Base-by-base conservation (phyloP, 345 rosid species). In the Trapa incisa region DNA sequence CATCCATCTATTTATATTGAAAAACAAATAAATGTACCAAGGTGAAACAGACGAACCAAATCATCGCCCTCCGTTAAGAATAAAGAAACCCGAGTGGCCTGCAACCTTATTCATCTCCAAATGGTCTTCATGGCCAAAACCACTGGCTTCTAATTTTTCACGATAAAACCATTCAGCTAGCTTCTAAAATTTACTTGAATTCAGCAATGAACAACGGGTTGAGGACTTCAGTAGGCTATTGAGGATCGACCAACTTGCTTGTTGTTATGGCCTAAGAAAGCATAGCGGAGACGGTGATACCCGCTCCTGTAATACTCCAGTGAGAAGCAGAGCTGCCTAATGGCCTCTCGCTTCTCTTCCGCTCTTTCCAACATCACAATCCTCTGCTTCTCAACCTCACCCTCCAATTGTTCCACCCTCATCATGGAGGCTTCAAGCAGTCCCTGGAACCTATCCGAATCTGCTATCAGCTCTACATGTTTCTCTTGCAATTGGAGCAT, bases 301-400 rank as follows among this genome's bases (percentile, higher is more conserved):
- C 71, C 73, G 50, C 75, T 79, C 74, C 79, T 81, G 62, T 85
- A 89, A 74, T 89, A 82, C 68, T 89, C 91, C 45, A 87, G 72
- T 1, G 93, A 82, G 66, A 81, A 77, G 75, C 96, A 87, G 29
- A 89, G 81, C 58, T 87, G 93, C 62, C 96, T 71, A 50, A 87
- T 87, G 1, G 85, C 96, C 72, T 87, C 91, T 72, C 89, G 71
- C 77, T 88, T 88, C 78, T 83, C 79, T 65, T 88, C 91, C 10
- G 83, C 91, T 53, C 84, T 70, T 67, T 86, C 95, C 52, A 67
- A 42, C 37, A 82, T 82, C 65, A 67, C 0, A 16, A 68, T 66
- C 70, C 76, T 81, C 39, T 78, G 83, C 75, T 50, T 83, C 77
- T 86, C 80, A 4, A 81, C 68, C 79, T 83, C 87, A 62, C 75